Conservation (phyloP, 768 basidiomycete species). For the Russula sp. region DNA sequence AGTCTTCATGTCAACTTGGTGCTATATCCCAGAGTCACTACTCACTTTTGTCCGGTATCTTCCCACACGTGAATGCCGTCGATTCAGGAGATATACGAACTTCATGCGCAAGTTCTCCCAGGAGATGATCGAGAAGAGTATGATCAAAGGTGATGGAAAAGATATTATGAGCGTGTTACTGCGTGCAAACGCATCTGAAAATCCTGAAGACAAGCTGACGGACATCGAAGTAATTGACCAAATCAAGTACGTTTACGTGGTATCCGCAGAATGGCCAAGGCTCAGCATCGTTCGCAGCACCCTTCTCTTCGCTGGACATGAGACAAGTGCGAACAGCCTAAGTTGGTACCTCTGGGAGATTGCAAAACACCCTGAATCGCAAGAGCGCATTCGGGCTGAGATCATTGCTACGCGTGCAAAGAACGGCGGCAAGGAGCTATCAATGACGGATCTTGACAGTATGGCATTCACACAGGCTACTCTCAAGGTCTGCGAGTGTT, state of each 20-base stretch:
- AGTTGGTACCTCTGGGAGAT: slow-evolving; percentile 3
- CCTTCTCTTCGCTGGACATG: background rate
- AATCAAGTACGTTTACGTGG: too few species aligned
- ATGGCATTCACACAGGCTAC: background rate
- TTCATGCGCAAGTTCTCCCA: background rate
- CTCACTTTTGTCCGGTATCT: background rate
- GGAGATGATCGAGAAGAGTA: background rate
- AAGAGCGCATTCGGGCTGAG: slow-evolving; percentile 8
- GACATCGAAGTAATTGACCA: too few species aligned
- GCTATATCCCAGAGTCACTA: background rate
- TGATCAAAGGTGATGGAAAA: too few species aligned
- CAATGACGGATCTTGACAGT: background rate
- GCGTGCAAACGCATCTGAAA: slow-evolving; percentile 21
- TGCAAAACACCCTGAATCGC: background rate
- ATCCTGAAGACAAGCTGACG: too few species aligned
- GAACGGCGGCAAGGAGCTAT: background rate
- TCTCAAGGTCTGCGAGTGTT: too few species aligned
- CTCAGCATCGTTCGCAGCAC: background rate
- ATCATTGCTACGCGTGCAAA: background rate
- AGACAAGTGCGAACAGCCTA: background rate
- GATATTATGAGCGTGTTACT: too few species aligned
- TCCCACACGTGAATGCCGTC: background rate
- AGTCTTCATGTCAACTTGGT: background rate
- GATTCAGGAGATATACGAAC: background rate
- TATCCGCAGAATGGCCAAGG: background rate